Evolutionary conservation across 1,284 basidiomycete genomes (phyloP).

Genomic region (Quambalaria eucalypti): DNA sequence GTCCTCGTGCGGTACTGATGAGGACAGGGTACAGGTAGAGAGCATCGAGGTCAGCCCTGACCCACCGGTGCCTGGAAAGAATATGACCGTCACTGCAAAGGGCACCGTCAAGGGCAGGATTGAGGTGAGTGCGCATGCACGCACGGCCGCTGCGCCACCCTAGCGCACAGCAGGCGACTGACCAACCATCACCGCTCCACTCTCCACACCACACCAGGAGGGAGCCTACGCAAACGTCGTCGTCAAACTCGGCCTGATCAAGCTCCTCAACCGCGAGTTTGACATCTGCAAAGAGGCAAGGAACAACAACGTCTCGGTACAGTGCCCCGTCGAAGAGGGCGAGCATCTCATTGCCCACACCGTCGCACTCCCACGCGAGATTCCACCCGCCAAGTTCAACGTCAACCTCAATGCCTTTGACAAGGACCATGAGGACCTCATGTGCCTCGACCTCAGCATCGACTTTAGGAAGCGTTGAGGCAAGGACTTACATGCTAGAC

Average conservation of each 20-base stretch:
- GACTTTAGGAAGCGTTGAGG: conserved; percentile 47
- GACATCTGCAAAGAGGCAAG: conserved; percentile 39
- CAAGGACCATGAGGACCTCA: conserved; percentile 64
- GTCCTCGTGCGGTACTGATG: conserved; percentile 28
- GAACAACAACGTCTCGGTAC: conserved; percentile 33
- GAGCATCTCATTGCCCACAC: conserved; percentile 39
- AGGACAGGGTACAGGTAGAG: conserved; percentile 25
- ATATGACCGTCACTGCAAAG: conserved; percentile 37
- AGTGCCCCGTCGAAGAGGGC: conserved; percentile 37
- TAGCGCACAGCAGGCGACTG: neutral
- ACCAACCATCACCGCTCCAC: neutral
- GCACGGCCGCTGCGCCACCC: neutral
- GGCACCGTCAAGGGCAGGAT: conserved; percentile 26
- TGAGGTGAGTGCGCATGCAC: conserved; percentile 20
- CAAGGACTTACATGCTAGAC: no score
- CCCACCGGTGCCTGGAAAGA: conserved; percentile 39
- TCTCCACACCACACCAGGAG: conserved; percentile 11
- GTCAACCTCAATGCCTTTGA: conserved; percentile 68
- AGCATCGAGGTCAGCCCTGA: conserved; percentile 36
- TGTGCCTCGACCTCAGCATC: conserved; percentile 69
- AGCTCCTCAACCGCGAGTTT: conserved; percentile 28
- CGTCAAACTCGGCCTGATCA: conserved; percentile 41
- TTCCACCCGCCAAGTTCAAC: conserved; percentile 64
- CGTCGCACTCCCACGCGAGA: conserved; percentile 35
- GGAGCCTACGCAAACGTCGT: conserved; percentile 38